A percentile compares a stretch with the other conserved stretches of the same genome.
Conservation (phyloP, 78 protist species). For the Trichosphaerium sp. region DNA sequence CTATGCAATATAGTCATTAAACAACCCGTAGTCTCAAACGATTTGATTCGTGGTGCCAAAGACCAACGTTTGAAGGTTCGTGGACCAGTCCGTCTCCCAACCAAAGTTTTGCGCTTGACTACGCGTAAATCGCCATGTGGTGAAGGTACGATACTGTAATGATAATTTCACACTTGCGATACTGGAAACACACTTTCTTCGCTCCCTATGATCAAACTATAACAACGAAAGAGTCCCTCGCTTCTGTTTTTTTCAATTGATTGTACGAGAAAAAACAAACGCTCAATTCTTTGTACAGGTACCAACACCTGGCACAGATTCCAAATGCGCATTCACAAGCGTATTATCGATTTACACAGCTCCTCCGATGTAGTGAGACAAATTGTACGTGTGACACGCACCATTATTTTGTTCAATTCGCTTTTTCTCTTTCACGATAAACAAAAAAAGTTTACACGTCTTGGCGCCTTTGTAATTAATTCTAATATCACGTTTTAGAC, state of each 20-base stretch:
- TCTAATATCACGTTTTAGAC: constrained; percentile 12
- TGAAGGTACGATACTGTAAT: too few species aligned
- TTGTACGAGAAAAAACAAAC: too few species aligned
- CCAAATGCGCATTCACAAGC: constrained; percentile 99
- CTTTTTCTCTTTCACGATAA: too few species aligned
- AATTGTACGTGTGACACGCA: constrained; percentile 73
- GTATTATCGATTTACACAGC: constrained; percentile 92
- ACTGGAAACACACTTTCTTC: too few species aligned
- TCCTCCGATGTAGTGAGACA: constrained; percentile 85
- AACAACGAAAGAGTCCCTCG: too few species aligned
- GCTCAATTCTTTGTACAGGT: too few species aligned
- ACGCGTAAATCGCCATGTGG: constrained; percentile 99
- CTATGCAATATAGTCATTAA: not conserved
- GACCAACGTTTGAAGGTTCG: constrained; percentile 68
- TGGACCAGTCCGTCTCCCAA: constrained; percentile 99
- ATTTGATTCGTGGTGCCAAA: constrained; percentile 83
- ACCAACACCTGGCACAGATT: constrained; percentile 99
- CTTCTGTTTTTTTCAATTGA: constrained; percentile 12
- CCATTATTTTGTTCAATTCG: too few species aligned
- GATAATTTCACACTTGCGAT: too few species aligned
- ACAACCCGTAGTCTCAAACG: constrained; percentile 65
- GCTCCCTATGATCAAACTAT: too few species aligned
- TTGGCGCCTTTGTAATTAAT: not conserved
- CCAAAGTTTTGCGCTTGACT: constrained; percentile 90
- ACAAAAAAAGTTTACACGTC: too few species aligned